These are phyloP conservation scores for Alloteropsis semialata DNA, from an alignment of 176 grass and related monocot species.

Conservation along the genomic window DNA sequence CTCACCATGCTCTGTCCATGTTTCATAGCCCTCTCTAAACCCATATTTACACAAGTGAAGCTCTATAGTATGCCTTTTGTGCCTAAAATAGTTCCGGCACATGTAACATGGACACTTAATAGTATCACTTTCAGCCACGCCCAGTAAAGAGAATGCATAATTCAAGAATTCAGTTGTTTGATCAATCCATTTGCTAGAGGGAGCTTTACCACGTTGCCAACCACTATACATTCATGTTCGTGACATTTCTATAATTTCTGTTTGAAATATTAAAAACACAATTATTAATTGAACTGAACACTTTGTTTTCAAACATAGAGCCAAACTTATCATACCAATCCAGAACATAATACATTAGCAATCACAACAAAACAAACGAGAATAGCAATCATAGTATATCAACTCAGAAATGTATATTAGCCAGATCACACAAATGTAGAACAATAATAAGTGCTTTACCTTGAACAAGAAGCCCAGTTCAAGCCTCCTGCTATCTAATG, in stretches of 20 bases:
- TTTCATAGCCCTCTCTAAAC: too few species aligned
- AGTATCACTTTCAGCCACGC: too few species aligned
- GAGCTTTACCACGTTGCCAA: neutral
- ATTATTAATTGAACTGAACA: neutral
- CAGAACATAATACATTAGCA: neutral
- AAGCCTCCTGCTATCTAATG: neutral
- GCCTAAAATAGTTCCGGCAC: too few species aligned
- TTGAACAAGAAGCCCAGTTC: neutral
- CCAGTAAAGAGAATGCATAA: neutral
- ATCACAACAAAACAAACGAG: neutral
- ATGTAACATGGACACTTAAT: too few species aligned
- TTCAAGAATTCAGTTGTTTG: neutral
- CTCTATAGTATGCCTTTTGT: too few species aligned
- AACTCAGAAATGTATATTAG: too few species aligned
- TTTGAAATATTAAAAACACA: neutral
- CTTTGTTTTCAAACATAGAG: neutral
- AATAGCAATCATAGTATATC: neutral
- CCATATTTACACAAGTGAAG: too few species aligned
- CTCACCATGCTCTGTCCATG: too few species aligned
- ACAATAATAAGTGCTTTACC: neutral
- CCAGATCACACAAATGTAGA: neutral
- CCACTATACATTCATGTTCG: neutral
- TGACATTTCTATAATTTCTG: neutral
- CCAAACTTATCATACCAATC: too few species aligned
- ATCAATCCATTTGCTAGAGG: neutral